Evolutionary conservation across 495 filamentous ascomycete species (phyloP), one percentile per base, ranked within the genome.

Genomic region (Penicillium antarcticum): DNA sequence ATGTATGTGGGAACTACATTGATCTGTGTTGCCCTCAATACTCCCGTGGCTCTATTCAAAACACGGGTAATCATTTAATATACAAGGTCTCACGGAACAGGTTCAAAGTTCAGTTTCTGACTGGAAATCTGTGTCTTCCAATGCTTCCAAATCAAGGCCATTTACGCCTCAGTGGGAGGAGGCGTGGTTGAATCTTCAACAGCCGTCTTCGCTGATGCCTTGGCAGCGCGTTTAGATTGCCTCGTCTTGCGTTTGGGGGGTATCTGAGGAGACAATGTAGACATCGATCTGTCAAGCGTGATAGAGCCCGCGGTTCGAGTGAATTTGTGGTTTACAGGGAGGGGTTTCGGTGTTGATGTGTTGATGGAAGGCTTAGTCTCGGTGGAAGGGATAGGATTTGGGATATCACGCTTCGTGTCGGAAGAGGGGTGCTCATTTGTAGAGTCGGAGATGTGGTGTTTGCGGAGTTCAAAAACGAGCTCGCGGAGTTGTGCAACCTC

Each of bases 401-500:
- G 10, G 21, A 12, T 45, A 21, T 33, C 39, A 26, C 37, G 18
- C 45, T 42, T 45, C 10, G 34, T 21, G n/a, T 44, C n/a, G 10
- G 41, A 11, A 13, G 34, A 50, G 8, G 50, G 26, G 1, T 51
- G 23, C 4, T 56, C 54, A 14, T 51, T 34, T 12, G 55, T 53
- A 29, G 55, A 57, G 17, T 44, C 42, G 17, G 51, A 41, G 9
- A 64, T 57, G 31, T 65, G 59, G 29, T 60, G 55, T 35, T 53
- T 55, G 44, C 56, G 61, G 2, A 73, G 51, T 32, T 71, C 56
- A 21, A 65, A 67, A 10, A 73, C 61, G 12, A 73, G 63, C 31
- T 58, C 53, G 18, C 65, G 71, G 16, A 75, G 56, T 17, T 71
- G 58, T 2, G 63, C 52, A 11, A 73, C 57, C 51, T 75, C 69